Conservation (phyloP, 257 asterid species). For the Rhazya stricta region DNA sequence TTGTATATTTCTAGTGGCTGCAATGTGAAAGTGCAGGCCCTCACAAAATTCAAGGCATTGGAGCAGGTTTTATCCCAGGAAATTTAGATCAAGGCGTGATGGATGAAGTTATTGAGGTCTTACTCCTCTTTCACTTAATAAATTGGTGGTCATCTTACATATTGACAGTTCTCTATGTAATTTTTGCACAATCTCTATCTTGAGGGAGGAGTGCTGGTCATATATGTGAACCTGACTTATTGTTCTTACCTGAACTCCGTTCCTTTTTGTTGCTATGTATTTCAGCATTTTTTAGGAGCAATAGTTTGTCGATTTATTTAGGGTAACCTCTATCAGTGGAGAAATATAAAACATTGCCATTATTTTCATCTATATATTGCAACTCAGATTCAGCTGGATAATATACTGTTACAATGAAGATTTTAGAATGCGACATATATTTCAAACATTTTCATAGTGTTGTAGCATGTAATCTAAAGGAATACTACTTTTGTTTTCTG, state of each 20-base stretch:
- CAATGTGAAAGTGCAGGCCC: constrained; percentile 95
- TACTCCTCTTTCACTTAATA: constrained; percentile 8
- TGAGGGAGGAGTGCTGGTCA: background rate
- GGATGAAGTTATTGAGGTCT: constrained; percentile 96
- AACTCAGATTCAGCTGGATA: background rate
- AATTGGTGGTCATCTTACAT: background rate
- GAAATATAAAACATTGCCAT: background rate
- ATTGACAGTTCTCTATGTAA: background rate
- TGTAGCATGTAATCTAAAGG: background rate
- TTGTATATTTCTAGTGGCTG: constrained; percentile 57
- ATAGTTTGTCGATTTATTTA: background rate
- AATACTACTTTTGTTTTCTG: too few species aligned
- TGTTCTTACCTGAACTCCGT: background rate
- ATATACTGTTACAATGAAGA: background rate
- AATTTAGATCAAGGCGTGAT: constrained; percentile 82
- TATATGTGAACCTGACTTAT: background rate
- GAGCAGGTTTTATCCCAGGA: constrained; percentile 98
- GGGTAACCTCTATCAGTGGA: background rate
- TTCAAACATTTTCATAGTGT: background rate
- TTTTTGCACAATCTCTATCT: background rate
- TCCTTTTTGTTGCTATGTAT: background rate
- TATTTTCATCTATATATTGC: background rate
- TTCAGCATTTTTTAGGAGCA: background rate
- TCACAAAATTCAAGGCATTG: constrained; percentile 99
- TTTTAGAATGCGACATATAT: background rate